Percentiles rank a stretch among this genome's conserved stretches.
These are phyloP conservation scores for Limonium bicolor DNA, from an alignment of 148 eudicot genomes.

Conservation along the genomic window DNA sequence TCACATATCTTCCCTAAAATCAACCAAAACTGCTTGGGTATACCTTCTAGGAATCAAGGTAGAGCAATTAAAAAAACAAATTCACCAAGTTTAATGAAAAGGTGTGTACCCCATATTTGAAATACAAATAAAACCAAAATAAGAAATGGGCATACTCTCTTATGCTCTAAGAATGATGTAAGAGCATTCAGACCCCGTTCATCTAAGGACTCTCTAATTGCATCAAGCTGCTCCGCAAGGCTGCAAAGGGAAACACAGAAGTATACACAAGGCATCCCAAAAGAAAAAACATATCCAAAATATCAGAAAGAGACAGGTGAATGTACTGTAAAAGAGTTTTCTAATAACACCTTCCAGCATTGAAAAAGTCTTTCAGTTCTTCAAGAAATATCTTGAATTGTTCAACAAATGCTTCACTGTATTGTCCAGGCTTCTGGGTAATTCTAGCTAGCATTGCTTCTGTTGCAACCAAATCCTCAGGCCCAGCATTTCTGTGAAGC, in stretches of 20 bases:
- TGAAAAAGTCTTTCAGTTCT: conserved; percentile 95
- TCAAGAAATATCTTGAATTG: conserved; percentile 79
- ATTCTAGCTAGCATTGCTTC: conserved; percentile 91
- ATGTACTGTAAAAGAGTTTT: no score
- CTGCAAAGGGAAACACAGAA: conserved; percentile 22
- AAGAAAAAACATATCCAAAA: conserved; percentile 1
- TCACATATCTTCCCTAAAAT: not conserved
- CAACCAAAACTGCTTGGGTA: no score
- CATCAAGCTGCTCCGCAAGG: conserved; percentile 83
- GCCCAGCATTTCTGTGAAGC: conserved; percentile 97
- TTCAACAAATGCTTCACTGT: conserved; percentile 69
- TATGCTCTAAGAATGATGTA: conserved; percentile 49
- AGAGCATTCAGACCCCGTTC: conserved; percentile 37
- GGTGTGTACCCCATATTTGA: no score
- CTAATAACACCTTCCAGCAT: conserved; percentile 95
- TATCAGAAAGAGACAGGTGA: no score
- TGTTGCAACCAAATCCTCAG: conserved; percentile 93
- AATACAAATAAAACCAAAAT: no score
- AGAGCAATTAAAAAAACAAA: no score
- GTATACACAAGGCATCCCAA: not conserved
- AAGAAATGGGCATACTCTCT: conserved; percentile 58
- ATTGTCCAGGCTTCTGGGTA: conserved; percentile 74
- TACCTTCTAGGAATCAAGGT: no score
- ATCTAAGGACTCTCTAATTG: conserved; percentile 65
- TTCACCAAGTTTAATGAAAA: no score